Base-by-base conservation (phyloP, 495 filamentous ascomycete genomes). In the Diplogelasinospora grovesii region DNA sequence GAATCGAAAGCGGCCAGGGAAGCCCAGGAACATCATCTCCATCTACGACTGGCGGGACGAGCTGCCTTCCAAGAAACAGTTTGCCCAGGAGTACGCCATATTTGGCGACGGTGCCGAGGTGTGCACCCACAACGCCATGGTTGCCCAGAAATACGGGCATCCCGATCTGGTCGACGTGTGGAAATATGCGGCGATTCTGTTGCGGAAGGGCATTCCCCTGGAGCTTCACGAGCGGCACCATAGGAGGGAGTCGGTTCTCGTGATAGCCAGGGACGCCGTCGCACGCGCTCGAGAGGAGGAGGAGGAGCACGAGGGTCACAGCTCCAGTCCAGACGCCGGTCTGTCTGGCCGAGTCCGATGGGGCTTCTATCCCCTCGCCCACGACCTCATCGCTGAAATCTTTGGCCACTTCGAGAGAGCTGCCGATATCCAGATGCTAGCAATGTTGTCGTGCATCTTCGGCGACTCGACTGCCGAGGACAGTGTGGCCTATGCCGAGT, bases 371-470 rank as follows among this genome's bases (percentile, higher is more conserved):
- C 84, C 89, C 1, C 69, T 95, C 14, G 88, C 81, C n/a, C 68
- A 71, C 26, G 83, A 80, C 68, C 69, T 96, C 23, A 81, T 96
- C 27, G 60, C 67, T 16, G 68, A 77, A 34, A 64, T 77, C 13
- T 88, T 95, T 51, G 71, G 76, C 10, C 75, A 94, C 56, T 95
- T 85, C 46, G 87, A 94, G 55, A 73, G 66, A 25, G 67, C 81
- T 21, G 86, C 79, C 2, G 88, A 96, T 55, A 65, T 90, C 3
- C 89, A 96, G 58, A 95, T 95, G 89, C 69, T 95, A 13, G 90
- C 88, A 23, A 94, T 95, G 89, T 73, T 96, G 9, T 83, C 89
- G 1, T 94, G 89, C 55, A 79, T 95, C 30, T 82, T 96, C 40
- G 78, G 78, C 35, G 85, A 93, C 42, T 71, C 78, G 5, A 56